Conservation (phyloP, 129 eudicot species). For the Silybum marianum region DNA sequence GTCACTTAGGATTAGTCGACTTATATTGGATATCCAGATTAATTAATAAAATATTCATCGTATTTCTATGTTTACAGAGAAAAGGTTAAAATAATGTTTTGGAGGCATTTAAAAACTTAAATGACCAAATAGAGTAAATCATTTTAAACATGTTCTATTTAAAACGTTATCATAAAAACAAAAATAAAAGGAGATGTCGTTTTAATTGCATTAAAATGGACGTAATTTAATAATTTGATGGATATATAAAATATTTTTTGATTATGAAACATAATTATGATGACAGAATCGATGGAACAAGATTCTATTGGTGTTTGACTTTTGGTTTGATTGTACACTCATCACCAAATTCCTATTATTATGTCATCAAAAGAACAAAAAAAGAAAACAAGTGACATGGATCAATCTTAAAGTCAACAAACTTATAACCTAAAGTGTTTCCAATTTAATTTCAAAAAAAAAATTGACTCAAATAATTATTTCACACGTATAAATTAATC, state of each 20-base stretch:
- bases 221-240: background rate
- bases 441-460: background rate
- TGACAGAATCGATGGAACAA: background rate
- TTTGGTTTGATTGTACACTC: background rate
- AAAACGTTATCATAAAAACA: background rate
- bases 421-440: background rate
- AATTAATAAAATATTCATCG: background rate
- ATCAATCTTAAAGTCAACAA: conserved; percentile 8
- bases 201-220: background rate
- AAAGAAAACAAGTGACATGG: background rate
- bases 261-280: background rate
- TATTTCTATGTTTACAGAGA: too few species aligned
- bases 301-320: conserved; percentile 23
- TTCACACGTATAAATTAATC: too few species aligned
- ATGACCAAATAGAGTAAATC: background rate
- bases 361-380: conserved; percentile 21
- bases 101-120: background rate
- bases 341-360: background rate
- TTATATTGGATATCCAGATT: too few species aligned
- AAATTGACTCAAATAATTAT: too few species aligned
- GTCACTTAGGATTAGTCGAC: too few species aligned
- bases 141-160: background rate
- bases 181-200: background rate
- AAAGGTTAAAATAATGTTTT: background rate
- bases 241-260: background rate